Conservation (phyloP, 2,329 filamentous ascomycete species). For the Aurifilum marmelostoma region DNA sequence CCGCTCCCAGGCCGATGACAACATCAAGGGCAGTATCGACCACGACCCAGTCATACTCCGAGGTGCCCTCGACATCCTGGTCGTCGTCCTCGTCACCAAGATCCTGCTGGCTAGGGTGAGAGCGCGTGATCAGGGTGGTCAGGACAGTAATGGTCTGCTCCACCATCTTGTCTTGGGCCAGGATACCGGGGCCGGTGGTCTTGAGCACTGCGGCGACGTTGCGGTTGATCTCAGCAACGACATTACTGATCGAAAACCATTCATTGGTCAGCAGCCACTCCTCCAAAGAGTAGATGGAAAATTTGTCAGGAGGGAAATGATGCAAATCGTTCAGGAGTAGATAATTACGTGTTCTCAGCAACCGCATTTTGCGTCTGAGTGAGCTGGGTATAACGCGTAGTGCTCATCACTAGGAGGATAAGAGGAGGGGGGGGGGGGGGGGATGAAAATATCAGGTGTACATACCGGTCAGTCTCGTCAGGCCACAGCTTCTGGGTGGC, state of each 20-base stretch:
- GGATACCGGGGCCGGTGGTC: slow-evolving; percentile 83
- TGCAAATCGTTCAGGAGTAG: slow-evolving; percentile 46
- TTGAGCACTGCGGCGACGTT: slow-evolving; percentile 90
- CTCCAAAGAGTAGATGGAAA: slow-evolving; percentile 28
- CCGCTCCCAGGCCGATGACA: slow-evolving; percentile 79
- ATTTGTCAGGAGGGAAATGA: slow-evolving; percentile 34
- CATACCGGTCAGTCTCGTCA: slow-evolving; percentile 92
- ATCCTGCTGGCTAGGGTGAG: slow-evolving; percentile 91
- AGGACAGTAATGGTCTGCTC: slow-evolving; percentile 78
- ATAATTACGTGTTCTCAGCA: slow-evolving; percentile 84
- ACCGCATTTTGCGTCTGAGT: slow-evolving; percentile 90
- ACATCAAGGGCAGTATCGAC: slow-evolving; percentile 94
- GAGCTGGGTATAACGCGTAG: slow-evolving; percentile 98
- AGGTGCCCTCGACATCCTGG: slow-evolving; percentile 75
- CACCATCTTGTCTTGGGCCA: slow-evolving; percentile 73
- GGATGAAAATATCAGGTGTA: slow-evolving; percentile 38
- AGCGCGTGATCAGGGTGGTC: slow-evolving; percentile 80
- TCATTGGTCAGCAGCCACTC: slow-evolving; percentile 47
- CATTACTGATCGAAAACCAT: slow-evolving; percentile 61
- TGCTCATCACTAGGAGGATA: slow-evolving; percentile 72
- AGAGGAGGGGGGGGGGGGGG: slow-evolving; percentile 24
- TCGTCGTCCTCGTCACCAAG: slow-evolving; percentile 79
- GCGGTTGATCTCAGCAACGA: slow-evolving; percentile 93
- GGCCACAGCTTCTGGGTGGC: slow-evolving; percentile 85
- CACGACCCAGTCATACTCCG: slow-evolving; percentile 97